Conservation (phyloP, 306 rosid genomes). For the Casuarina glauca region DNA sequence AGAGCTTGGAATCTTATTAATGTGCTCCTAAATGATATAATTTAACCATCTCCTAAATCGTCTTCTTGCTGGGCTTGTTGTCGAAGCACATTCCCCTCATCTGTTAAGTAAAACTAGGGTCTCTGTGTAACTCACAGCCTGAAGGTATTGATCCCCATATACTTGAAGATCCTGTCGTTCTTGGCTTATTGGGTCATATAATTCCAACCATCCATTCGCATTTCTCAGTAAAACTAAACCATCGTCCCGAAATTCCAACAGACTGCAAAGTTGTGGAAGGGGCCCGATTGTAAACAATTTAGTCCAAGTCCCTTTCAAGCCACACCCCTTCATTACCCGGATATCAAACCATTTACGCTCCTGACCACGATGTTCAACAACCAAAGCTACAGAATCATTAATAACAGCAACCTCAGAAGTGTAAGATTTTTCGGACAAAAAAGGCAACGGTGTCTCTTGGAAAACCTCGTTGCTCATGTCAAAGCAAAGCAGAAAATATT, state of each 20-base stretch:
- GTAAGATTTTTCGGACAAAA: background rate
- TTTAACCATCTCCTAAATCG: background rate
- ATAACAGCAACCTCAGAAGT: background rate
- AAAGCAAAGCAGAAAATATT: background rate
- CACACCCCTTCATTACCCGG: background rate
- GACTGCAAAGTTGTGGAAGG: background rate
- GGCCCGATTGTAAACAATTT: background rate
- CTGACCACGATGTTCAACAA: background rate
- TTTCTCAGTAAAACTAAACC: background rate
- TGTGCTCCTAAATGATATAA: background rate
- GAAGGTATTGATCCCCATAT: background rate
- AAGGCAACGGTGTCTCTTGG: background rate
- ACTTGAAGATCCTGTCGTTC: background rate
- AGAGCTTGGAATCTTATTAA: background rate
- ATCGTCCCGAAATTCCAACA: background rate
- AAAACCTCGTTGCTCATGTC: background rate
- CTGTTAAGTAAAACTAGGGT: background rate
- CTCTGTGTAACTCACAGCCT: background rate
- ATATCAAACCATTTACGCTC: background rate
- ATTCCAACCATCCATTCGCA: background rate
- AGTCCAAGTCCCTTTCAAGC: background rate
- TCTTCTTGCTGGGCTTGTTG: background rate
- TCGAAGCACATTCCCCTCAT: background rate
- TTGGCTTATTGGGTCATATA: background rate
- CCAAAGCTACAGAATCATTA: background rate